Conservation (phyloP, 2,329 filamentous ascomycete species). For the Colletotrichum ledebouriae region DNA sequence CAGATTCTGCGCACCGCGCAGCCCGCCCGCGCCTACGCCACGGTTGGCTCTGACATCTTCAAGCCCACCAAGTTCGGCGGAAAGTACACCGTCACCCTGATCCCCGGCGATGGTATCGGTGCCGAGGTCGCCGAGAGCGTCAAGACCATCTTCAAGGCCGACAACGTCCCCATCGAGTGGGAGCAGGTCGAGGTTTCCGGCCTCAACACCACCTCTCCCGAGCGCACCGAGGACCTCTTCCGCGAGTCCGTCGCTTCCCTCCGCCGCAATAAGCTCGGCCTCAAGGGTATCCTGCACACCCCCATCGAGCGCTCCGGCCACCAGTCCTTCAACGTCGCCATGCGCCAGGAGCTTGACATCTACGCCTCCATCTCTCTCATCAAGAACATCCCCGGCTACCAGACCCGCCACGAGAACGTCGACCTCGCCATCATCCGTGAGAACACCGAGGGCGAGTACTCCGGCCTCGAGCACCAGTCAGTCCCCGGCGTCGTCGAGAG, state of each 20-base stretch:
- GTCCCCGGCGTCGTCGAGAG: constrained; percentile 97
- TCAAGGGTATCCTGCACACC: constrained; percentile 99
- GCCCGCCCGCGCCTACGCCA: constrained; percentile 76
- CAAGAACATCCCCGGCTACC: constrained; percentile 99
- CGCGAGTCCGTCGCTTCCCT: constrained; percentile 94
- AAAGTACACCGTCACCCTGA: constrained; percentile 99
- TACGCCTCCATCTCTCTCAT: constrained; percentile 98
- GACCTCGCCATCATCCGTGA: constrained; percentile 99
- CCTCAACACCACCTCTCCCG: constrained; percentile 81
- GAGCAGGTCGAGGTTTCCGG: constrained; percentile 97
- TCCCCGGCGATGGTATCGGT: constrained; percentile 98
- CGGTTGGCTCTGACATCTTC: constrained; percentile 94
- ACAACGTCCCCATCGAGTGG: constrained; percentile 99
- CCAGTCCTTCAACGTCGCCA: constrained; percentile 99
- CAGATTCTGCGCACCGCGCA: constrained; percentile 65
- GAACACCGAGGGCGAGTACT: constrained; percentile 99
- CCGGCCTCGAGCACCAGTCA: constrained; percentile 97
- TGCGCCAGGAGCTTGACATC: constrained; percentile 99
- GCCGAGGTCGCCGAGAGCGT: constrained; percentile 98
- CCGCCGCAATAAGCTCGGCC: constrained; percentile 97
- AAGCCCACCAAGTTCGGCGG: constrained; percentile 99
- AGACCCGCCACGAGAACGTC: constrained; percentile 96
- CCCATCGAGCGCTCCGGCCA: constrained; percentile 97
- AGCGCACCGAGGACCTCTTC: constrained; percentile 95
- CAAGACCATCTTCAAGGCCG: constrained; percentile 99